phyloP scores from a whole-genome alignment of 169 alveolate species.

The Theileria sp. region DNA sequence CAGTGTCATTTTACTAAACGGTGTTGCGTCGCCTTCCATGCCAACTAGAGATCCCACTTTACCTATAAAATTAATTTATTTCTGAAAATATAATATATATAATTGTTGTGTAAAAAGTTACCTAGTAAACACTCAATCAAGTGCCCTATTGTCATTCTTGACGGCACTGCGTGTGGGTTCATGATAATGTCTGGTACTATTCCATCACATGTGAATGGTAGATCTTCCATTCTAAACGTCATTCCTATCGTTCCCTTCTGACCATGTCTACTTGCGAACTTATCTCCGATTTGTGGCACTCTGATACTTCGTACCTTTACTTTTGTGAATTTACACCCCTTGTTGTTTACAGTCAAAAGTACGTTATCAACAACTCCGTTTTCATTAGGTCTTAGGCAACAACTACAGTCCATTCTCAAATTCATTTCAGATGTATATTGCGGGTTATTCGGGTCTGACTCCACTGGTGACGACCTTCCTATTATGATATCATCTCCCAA shows the following conservation, averaged over 20 bases:
- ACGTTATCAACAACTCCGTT: slow-evolving; percentile 95
- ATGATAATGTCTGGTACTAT: slow-evolving; percentile 97
- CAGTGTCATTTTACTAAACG: slow-evolving; percentile 95
- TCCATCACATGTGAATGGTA: slow-evolving; percentile 98
- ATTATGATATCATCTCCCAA: slow-evolving; percentile 97
- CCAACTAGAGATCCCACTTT: slow-evolving; percentile 97
- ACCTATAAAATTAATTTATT: slow-evolving; percentile 56
- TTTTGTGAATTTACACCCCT: slow-evolving; percentile 94
- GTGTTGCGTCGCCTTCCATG: slow-evolving; percentile 99
- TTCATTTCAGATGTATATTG: slow-evolving; percentile 54
- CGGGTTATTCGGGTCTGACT: slow-evolving; percentile 29
- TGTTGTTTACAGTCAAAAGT: slow-evolving; percentile 92
- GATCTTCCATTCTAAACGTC: slow-evolving; percentile 96
- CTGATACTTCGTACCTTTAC: slow-evolving; percentile 93
- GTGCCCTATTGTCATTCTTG: slow-evolving; percentile 99
- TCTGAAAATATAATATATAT: not conserved
- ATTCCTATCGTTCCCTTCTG: slow-evolving; percentile 99
- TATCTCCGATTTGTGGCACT: slow-evolving; percentile 99
- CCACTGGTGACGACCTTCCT: slow-evolving; percentile 94
- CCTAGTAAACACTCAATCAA: slow-evolving; percentile 95
- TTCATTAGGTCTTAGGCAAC: slow-evolving; percentile 91
- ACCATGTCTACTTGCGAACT: slow-evolving; percentile 98
- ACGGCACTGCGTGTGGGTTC: slow-evolving; percentile 99
- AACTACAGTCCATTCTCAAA: slow-evolving; percentile 89
- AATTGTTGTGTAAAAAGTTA: not conserved